Evolutionary conservation across 2,329 filamentous ascomycete species (phyloP), one percentile per base, ranked within the genome.

Genomic region (Sphaerulina vaccinii): DNA sequence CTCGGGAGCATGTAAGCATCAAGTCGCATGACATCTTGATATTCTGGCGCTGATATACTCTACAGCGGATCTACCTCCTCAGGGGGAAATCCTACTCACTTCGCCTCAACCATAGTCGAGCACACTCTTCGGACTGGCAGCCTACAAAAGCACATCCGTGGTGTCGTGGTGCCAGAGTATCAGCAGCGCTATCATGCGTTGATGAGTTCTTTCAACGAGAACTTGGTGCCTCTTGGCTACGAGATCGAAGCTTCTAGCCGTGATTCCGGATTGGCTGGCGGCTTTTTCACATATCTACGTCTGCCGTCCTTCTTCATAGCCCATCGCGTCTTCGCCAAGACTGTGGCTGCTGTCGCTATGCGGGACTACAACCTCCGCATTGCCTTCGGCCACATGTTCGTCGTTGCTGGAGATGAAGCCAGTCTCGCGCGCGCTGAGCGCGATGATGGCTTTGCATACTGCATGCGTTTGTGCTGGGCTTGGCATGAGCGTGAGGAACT

Each of bases 221-320:
- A 85, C 43, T 73, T 95, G 1, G 64, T 77, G 0, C 85, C 86
- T 0, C 71, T 87, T 0, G 86, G 85, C 1, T 79, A 87, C 72
- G 57, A 69, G 63, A 49, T 75, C 32, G 68, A 72, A 47, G 68
- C 73, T 22, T 65, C 72, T 3, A 40, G 48, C 2, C 49, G 37
- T 11, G 41, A 37, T 13, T 39, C 48, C 4, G 44, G 40, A 11
- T 68, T 84, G 1, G 86, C 85, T 29, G 90, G 90, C 0, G 90
- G 90, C 0, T 95, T 91, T 67, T 95, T 95, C 68, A 52, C 48
- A 6, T 55, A 55, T 41, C 16, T 55, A 3, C 43, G 52, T 9
- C 39, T 49, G 8, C 52, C 52, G 2, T 3, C 6, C 15, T 39
- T 48, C 38, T 55, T 55, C 22, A 24, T 38, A n/a, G 6, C 38